Base-by-base conservation (phyloP, 306 rosid genomes). In the Acacia melanoxylon region DNA sequence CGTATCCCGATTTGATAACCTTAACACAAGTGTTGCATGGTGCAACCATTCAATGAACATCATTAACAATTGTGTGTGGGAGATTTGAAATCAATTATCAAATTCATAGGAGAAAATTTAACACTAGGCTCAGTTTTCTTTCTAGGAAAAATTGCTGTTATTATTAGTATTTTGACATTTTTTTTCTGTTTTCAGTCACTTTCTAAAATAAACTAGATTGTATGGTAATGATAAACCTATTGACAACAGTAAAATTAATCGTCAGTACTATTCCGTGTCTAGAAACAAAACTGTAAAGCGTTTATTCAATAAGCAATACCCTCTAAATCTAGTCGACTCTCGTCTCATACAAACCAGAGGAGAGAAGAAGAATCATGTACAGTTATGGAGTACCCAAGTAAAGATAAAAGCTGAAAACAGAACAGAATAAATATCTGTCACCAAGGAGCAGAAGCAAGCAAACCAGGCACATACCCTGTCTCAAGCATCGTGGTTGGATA, bases 401-500 rank as follows among this genome's bases (percentile, higher is more conserved):
- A 17, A 62, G 9, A 79, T 20, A 75, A 58, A 75, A 59, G 61
- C 49, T 58, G 25, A 68, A 74, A 84, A 45, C 11, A 72, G 37
- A 25, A 67, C 3, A 48, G 37, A 14, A 6, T 59, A 78, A 66
- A 59, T 27, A 42, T 61, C 31, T 29, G 33, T 49, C 76, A 73
- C 33, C n/a, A 78, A 59, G 79, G 42, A 79, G 79, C 45, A 74
- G 75, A 82, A 78, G 68, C 66, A 61, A 12, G 52, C 69, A 73
- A 77, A 66, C 68, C 74, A 90, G 45, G 40, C 41, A 86, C 86
- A 72, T 89, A 95, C 99, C 99, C 99, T 25, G 98, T 95, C 88
- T 95, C 99, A 86, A 95, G 99, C 93, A 95, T 81, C 83, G 99
- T 88, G 72, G 99, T 95, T 56, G 99, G 98, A 85, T 95, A 95